Conservation (phyloP, 805 yeast species). For the Starmerella kuoi region DNA sequence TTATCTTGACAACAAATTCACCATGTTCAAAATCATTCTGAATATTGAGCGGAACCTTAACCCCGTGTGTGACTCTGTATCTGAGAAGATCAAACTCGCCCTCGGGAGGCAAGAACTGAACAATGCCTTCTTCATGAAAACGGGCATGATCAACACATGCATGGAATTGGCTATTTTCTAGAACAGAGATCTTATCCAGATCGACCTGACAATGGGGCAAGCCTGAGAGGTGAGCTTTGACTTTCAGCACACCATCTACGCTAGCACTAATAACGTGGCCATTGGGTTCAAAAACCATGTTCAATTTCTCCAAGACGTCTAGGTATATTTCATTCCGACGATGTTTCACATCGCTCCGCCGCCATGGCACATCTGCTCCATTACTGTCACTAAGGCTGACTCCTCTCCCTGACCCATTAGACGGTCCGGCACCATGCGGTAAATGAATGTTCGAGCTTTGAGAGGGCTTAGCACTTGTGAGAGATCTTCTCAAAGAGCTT, state of each 20-base stretch:
- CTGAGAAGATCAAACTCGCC: constrained; percentile 75
- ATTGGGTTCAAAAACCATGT: constrained; percentile 51
- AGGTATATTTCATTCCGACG: constrained; percentile 70
- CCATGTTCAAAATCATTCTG: constrained; percentile 39
- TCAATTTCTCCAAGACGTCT: constrained; percentile 64
- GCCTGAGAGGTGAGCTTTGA: constrained; percentile 65
- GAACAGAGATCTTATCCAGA: constrained; percentile 41
- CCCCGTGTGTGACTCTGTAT: constrained; percentile 47
- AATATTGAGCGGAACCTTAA: constrained; percentile 51
- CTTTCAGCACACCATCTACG: constrained; percentile 62
- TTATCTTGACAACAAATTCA: constrained; percentile 26
- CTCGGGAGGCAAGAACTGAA: constrained; percentile 76
- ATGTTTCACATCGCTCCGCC: constrained; percentile 57
- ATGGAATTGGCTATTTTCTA: constrained; percentile 76
- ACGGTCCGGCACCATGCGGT: neutral
- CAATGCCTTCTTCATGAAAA: constrained; percentile 51
- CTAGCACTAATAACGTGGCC: constrained; percentile 49
- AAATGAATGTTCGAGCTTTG: neutral
- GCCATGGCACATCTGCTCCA: constrained; percentile 42
- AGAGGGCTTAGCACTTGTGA: constrained; percentile 7
- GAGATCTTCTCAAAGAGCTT: constrained; percentile 18
- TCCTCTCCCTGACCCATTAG: neutral
- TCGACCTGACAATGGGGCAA: constrained; percentile 78
- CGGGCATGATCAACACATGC: constrained; percentile 68
- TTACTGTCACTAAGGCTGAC: neutral